A percentile compares a stretch with the other conserved stretches of the same genome.
These are phyloP conservation scores for Vicia sativa DNA, from an alignment of 306 rosid species.

Conservation along the genomic window DNA sequence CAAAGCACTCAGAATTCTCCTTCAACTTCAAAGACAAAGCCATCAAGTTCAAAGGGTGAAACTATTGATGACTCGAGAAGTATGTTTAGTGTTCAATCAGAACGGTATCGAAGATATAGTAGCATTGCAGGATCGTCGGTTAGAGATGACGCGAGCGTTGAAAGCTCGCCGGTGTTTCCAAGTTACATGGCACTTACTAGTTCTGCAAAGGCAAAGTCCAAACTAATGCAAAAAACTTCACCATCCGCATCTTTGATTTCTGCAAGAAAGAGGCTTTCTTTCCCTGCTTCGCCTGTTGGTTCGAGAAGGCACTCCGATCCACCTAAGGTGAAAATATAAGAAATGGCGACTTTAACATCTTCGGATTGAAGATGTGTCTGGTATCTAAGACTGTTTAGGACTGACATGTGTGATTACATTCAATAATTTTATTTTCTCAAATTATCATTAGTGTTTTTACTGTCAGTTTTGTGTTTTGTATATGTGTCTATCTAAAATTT, in stretches of 20 bases:
- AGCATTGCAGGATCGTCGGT: slow-evolving; percentile 64
- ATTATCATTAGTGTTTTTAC: no score
- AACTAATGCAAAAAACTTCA: slow-evolving; percentile 44
- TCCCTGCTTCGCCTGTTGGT: slow-evolving; percentile 50
- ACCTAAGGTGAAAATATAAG: slow-evolving; percentile 41
- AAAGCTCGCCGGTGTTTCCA: slow-evolving; percentile 56
- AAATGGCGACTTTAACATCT: neutral
- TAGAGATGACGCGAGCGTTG: slow-evolving; percentile 61
- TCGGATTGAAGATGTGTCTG: neutral
- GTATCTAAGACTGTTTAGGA: no score
- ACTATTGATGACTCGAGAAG: slow-evolving; percentile 58
- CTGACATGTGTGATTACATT: no score
- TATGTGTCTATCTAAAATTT: no score
- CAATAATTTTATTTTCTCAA: no score
- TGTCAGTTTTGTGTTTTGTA: no score
- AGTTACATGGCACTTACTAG: slow-evolving; percentile 52
- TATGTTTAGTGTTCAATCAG: slow-evolving; percentile 50
- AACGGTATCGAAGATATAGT: slow-evolving; percentile 62
- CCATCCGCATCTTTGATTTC: slow-evolving; percentile 34
- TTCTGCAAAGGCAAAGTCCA: slow-evolving; percentile 60
- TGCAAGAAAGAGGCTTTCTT: slow-evolving; percentile 68
- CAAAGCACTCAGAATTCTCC: slow-evolving; percentile 49
- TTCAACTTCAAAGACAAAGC: slow-evolving; percentile 41
- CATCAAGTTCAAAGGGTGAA: slow-evolving; percentile 46
- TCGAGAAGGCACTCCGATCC: slow-evolving; percentile 70